phyloP scores from a whole-genome alignment of 768 basidiomycete genomes.

The Phlebiopsis flavidoalba region DNA sequence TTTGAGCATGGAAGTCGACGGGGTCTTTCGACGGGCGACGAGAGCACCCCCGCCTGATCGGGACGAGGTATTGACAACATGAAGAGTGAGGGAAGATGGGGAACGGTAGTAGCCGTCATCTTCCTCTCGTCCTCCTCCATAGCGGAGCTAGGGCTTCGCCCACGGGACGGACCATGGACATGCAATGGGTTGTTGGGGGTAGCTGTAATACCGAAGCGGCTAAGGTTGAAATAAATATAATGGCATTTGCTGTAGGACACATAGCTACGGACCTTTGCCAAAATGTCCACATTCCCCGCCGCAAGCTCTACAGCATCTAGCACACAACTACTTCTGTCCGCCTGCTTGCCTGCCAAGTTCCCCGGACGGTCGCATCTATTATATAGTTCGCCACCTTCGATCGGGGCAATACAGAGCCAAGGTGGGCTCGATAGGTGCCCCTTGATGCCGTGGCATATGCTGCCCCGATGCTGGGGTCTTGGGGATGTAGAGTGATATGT shows the following conservation, averaged over 20 bases:
- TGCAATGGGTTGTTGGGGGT: slow-evolving; percentile 75
- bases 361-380: slow-evolving; percentile 70
- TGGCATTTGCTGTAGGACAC: background rate
- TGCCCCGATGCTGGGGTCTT: slow-evolving; percentile 74
- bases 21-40: background rate
- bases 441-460: slow-evolving; percentile 49
- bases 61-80: slow-evolving; percentile 32
- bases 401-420: slow-evolving; percentile 84
- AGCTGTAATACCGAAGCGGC: slow-evolving; percentile 68
- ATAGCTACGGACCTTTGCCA: slow-evolving; percentile 55
- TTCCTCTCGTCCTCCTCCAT: slow-evolving; percentile 46
- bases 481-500: slow-evolving; percentile 73
- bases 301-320: slow-evolving; percentile 82
- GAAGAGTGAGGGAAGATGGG: slow-evolving; percentile 45
- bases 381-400: slow-evolving; percentile 85
- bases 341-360: slow-evolving; percentile 70
- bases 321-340: slow-evolving; percentile 79
- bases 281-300: slow-evolving; percentile 82
- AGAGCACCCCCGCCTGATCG: slow-evolving; percentile 9
- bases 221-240: slow-evolving; percentile 20
- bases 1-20: slow-evolving; percentile 30
- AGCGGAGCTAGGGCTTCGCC: slow-evolving; percentile 22
- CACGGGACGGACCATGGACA: slow-evolving; percentile 34
- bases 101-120: slow-evolving; percentile 31
- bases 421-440: slow-evolving; percentile 67